Evolutionary conservation across 2,329 filamentous ascomycete species (phyloP), one percentile per base, ranked within the genome.

Genomic region (Aureobasidium sp.): DNA sequence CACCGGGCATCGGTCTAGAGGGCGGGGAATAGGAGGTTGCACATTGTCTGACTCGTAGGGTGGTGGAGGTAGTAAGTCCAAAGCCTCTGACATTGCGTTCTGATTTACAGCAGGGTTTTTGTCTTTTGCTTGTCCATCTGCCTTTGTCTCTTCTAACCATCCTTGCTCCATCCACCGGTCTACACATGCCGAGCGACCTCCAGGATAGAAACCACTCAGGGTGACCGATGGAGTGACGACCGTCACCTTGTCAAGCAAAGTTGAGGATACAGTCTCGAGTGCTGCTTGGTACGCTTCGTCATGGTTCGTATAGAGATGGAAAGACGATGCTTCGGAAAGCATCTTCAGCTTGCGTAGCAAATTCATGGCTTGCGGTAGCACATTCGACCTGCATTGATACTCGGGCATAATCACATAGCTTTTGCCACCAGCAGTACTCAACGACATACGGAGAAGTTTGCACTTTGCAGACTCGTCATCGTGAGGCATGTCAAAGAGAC

Each of bases 351-450:
- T 47, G 8, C 30, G 44, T 16, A 47, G 44, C 7, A 47, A 17
- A 3, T 6, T 4, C 30, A 47, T 47, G 10, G 44, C 30, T 37
- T 47, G 44, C 8, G 44, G 21, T 30, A 25, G 17, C 1, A 47
- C 30, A 25, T 35, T 47, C 4, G 29, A 7, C n/a, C 32, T 37
- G 21, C 44, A 47, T 17, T 37, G 44, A 11, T 25, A 47, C 4
- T 35, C 44, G 8, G 44, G 44, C 44, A 47, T 47, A 8, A 47
- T 47, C 2, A 47, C 44, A 24, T 47, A 14, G 10, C 44, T 47
- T 1, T 6, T 8, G 10, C n/a, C 6, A 24, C 30, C 3, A 3
- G 30, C 44, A 7, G 37, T 16, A 3, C 37, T 7, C 3, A 47
- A 7, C n/a, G 30, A 37, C 21, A 37, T 17, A 8, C 19, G 44